Base-by-base conservation (phyloP, 768 basidiomycete genomes). In the Boletus reticuloceps region DNA sequence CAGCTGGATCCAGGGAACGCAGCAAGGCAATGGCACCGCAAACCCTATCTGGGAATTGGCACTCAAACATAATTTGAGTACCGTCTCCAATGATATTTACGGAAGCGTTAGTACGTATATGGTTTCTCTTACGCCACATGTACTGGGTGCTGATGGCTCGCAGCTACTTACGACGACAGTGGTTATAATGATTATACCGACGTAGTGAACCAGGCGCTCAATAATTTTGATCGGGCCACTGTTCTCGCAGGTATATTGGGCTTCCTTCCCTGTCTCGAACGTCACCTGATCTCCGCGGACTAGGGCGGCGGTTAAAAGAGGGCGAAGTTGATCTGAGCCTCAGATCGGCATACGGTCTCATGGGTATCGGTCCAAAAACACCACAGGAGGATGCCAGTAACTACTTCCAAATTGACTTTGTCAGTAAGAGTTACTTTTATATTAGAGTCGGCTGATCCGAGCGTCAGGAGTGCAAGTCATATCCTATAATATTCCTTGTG, bases 1-100 rank as follows among this genome's bases (percentile, higher is more conserved):
- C 13, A 83, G 84, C 58, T 86, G 85, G 84, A 72, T 86, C 34
- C 83, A 82, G 55, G 80, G 79, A 31, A 78, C 77, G 1, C 80
- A 82, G 54, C 69, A 69, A 2, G 78, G 72, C 5, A 64, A 75
- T 44, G 83, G 81, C 5, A 75, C 78, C 31, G 71, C 74, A 10
- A 88, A 88, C 62, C 87, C 86, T 1, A 82, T 87, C 19, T 80
- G 78, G 64, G 69, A 69, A 14, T 72, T 88, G 48, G 83, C 82
- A 20, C 70, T 76, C 62, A 83, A 85, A 60, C 79, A 85, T 59
- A 74, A 77, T 22, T 54, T 86, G 20, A 69, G 70, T 50, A 80
- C 78, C 1, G 72, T 69, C 31, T 69, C 70, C 37, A 85, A 77
- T 53, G 72, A 80, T 51, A 71, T 75, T 56, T 76, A 73, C 52